A percentile compares a stretch with the other conserved stretches of the same genome.
Evolutionary conservation across 768 basidiomycete genomes (phyloP).

Genomic region (Suillus decipiens): DNA sequence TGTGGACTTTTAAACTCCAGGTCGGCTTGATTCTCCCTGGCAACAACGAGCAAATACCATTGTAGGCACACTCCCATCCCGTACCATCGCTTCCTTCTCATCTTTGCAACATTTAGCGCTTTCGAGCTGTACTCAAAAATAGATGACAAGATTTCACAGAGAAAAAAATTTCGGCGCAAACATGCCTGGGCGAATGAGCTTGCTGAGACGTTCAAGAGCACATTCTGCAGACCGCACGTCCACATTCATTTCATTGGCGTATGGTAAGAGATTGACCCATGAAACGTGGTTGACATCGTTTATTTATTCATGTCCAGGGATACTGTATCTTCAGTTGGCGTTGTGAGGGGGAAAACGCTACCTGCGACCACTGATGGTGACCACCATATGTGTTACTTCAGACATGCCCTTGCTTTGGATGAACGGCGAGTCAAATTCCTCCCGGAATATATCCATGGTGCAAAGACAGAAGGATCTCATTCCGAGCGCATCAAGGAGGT

Average conservation of each 20-base stretch:
- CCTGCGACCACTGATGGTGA: constrained; percentile 19
- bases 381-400: constrained; percentile 33
- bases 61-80: constrained; percentile 24
- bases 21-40: constrained; percentile 36
- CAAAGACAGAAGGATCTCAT: background rate
- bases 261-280: constrained; percentile 26
- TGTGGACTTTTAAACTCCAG: constrained; percentile 15
- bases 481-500: constrained; percentile 32
- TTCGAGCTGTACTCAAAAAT: constrained; percentile 29
- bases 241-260: constrained; percentile 36
- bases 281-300: background rate
- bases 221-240: constrained; percentile 26
- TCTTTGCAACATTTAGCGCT: constrained; percentile 21
- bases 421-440: constrained; percentile 38
- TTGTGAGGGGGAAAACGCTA: constrained; percentile 18
- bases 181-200: constrained; percentile 13
- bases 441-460: constrained; percentile 29
- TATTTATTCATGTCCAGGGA: constrained; percentile 25
- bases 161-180: background rate
- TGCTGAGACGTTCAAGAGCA: constrained; percentile 28
- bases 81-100: background rate
- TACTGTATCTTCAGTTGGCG: constrained; percentile 36
- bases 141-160: background rate
- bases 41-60: constrained; percentile 37
- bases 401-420: constrained; percentile 38